phyloP scores from a whole-genome alignment of 176 grass and related monocot genomes.

The Cenchrus purpureus region DNA sequence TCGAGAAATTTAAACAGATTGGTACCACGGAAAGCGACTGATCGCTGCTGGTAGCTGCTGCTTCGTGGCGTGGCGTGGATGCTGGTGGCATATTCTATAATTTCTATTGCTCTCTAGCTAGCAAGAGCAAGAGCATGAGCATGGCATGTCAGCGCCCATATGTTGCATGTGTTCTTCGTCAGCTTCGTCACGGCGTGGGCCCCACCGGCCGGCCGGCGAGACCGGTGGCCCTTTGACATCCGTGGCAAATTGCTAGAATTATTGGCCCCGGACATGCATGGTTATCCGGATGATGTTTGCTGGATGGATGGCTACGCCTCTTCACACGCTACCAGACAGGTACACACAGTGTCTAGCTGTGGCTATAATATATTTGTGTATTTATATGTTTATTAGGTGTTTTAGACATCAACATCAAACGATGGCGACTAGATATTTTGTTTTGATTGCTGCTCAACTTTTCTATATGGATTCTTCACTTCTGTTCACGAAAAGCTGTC shows the following conservation, averaged over 20 bases:
- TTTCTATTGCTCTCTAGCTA: background rate
- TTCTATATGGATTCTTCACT: background rate
- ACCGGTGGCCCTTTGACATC: background rate
- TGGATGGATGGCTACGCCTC: background rate
- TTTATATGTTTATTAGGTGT: no score
- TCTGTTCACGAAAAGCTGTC: no score
- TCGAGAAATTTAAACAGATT: background rate
- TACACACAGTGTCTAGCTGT: background rate
- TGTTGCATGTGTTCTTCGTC: slow-evolving; percentile 33
- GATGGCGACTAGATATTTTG: background rate
- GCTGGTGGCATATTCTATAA: slow-evolving; percentile 2
- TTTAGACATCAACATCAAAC: background rate
- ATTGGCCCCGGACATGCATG: background rate
- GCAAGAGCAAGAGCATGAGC: no score
- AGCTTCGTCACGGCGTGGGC: background rate
- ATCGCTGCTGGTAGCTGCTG: background rate
- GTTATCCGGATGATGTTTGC: background rate
- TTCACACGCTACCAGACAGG: background rate
- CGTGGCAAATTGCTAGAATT: background rate
- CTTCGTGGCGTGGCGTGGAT: background rate
- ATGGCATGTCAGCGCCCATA: background rate
- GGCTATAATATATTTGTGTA: no score
- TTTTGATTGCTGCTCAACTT: background rate
- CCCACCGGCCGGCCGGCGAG: background rate
- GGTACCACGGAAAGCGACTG: background rate